Conservation (phyloP, 2,329 filamentous ascomycete species). For the Paecilomyces variotii region DNA sequence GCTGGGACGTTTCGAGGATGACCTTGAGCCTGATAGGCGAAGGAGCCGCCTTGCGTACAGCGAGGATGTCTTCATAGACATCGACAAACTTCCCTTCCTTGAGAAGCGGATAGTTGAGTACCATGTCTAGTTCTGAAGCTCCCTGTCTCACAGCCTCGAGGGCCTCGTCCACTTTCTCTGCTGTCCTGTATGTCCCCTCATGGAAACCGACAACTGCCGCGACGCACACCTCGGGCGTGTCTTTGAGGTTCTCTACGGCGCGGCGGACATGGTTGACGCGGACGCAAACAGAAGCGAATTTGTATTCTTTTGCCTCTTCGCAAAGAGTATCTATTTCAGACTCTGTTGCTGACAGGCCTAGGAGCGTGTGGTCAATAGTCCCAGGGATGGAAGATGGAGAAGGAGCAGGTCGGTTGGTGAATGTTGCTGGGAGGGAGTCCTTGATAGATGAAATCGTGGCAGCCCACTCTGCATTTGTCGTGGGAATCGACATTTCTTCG, state of each 20-base stretch:
- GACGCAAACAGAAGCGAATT: slow-evolving; percentile 48
- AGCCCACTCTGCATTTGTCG: slow-evolving; percentile 26
- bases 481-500: slow-evolving; percentile 7
- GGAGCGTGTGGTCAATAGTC: slow-evolving; percentile 37
- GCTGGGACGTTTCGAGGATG: slow-evolving; percentile 52
- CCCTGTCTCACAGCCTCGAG: slow-evolving; percentile 42
- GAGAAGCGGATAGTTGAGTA: slow-evolving; percentile 48
- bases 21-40: slow-evolving; percentile 43
- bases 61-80: slow-evolving; percentile 47
- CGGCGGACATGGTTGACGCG: slow-evolving; percentile 45
- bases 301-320: slow-evolving; percentile 42
- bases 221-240: slow-evolving; percentile 40
- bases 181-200: slow-evolving; percentile 48
- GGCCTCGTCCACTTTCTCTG: slow-evolving; percentile 46
- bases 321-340: slow-evolving; percentile 48
- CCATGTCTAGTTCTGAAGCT: slow-evolving; percentile 51
- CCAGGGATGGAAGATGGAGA: slow-evolving; percentile 20
- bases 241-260: slow-evolving; percentile 40
- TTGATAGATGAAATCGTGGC: slow-evolving; percentile 19
- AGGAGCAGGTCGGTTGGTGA: slow-evolving; percentile 15
- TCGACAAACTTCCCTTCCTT: slow-evolving; percentile 37
- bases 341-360: slow-evolving; percentile 35
- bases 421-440: slow-evolving; percentile 16
- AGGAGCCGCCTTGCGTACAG: slow-evolving; percentile 42
- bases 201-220: slow-evolving; percentile 55